These are phyloP conservation scores for Aspergillus ruber DNA, from an alignment of 2,329 filamentous ascomycete species.

Conservation along the genomic window DNA sequence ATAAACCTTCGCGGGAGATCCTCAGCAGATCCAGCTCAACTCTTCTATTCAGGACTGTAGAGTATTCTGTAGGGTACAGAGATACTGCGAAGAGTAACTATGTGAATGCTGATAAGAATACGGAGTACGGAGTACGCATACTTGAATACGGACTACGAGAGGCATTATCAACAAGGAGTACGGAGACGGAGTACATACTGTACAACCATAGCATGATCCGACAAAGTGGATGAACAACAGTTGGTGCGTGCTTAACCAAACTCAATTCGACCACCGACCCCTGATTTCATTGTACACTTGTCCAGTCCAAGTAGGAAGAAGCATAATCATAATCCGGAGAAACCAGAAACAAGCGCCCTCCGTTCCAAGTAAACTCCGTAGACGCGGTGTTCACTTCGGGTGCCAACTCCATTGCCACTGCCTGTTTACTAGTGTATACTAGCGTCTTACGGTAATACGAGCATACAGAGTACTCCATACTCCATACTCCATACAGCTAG, in stretches of 20 bases:
- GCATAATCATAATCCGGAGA: no score
- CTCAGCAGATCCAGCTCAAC: constrained; percentile 26
- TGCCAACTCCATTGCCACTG: no score
- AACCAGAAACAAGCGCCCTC: no score
- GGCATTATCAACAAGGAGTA: neutral
- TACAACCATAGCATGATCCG: constrained; percentile 15
- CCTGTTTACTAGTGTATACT: no score
- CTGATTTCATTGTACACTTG: no score
- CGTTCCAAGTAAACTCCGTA: no score
- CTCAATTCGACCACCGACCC: constrained; percentile 18
- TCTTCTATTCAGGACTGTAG: neutral
- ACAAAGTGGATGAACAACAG: constrained; percentile 21
- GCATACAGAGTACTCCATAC: no score
- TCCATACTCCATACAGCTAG: no score
- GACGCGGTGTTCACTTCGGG: no score
- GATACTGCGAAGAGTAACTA: neutral
- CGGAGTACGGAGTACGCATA: no score
- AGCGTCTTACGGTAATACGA: no score
- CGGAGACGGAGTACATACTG: neutral
- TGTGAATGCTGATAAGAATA: neutral
- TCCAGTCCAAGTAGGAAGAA: no score
- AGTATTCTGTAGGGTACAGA: neutral
- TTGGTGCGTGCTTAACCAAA: constrained; percentile 30
- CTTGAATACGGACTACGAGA: neutral
- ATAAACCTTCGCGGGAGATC: constrained; percentile 33